Evolutionary conservation across 495 filamentous ascomycete species (phyloP), one percentile per base, ranked within the genome.

Genomic region (Clavariopsis aquatica): DNA sequence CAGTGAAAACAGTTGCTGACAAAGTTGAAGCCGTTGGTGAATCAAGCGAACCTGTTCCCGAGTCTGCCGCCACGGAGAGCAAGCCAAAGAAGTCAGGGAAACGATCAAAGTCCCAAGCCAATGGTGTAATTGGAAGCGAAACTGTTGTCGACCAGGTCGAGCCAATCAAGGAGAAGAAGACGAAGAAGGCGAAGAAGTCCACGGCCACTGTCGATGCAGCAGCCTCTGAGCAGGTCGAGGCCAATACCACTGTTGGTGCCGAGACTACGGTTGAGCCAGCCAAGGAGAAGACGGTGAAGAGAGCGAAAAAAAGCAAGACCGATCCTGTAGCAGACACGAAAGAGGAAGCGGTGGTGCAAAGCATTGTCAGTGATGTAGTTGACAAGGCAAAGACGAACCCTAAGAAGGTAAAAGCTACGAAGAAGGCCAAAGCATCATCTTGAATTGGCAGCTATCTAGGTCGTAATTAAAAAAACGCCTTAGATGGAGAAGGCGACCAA

Each of bases 121-220:
- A 9, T 9, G 57, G 31, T 23, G 26, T 36, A 15, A 34, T 28
- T 19, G 45, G 19, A 22, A 62, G 65, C 29, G 46, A 53, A 43
- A 31, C n/a, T 20, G 26, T 34, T 20, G 20, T 31, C 12, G 52
- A 47, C 60, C 45, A 43, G 43, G 46, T 17, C 9, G 71, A 71
- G 57, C 28, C 60, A 9, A 38, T 23, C 28, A 68, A 66, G 20
- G 64, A 46, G 12, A 71, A 70, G 60, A 54, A 75, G 68, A 60
- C 63, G 10, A 70, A 56, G 53, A 53, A 53, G 43, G 66, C 57
- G 56, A 72, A 57, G 27, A 65, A 71, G 62, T 54, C 60, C 45
- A 17, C 38, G 2, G 56, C 31, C 41, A 56, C 51, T 65, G 55
- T 6, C 12, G 31, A 43, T 12, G 43, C 7, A 23, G 57, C 29